Base-by-base conservation (phyloP, 139 green algal genomes). In the Tetradesmus lagerheimii region DNA sequence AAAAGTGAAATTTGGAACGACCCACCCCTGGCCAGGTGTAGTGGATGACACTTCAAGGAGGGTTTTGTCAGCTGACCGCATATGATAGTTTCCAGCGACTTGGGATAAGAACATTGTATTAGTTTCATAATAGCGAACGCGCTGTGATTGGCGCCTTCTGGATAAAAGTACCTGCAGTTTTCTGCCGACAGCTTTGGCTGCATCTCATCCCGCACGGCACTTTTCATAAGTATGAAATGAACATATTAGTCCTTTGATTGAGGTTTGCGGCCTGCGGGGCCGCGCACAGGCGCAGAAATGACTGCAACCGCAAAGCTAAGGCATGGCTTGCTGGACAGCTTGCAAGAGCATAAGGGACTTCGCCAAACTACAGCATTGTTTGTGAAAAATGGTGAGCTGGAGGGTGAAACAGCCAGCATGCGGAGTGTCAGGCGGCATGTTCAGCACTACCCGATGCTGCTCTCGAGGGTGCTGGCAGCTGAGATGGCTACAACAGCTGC, bases 321-420 rank as follows among this genome's bases (percentile, higher is more conserved):
- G 57, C 57, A 71, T 71, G 25, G 45, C 23, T 3, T 53, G 82
- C 35, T 87, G 25, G 38, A 80, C 64, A 64, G 20, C 29, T 38
- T 88, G 25, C 29, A 34, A 20, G 6, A 41, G 9, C 45, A 45
- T 35, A 88, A 88, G 38, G 64, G 35, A 14, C 35, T 88, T 12
- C 83, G 83, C 43, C 83, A 88, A n/a, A 88, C 83, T 27, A 50
- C 64, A 64, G 83, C 83, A 18, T 64, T 88, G 8, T 88, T 88
- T 80, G 83, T 88, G 1, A 88, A 88, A 31, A 88, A 88, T n/a
- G 83, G 83, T 88, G 38, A 78, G 50, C 27, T 11, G 16, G 57
- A 31, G 18, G 57, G 57, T 23, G 57, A 71, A 71, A 23, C 57
- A 71, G 57, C 57, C 8, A 9, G 31, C 57, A 71, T 71, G 57